These are phyloP conservation scores for Prunella vulgaris DNA, from an alignment of 257 asterid species.

Conservation along the genomic window DNA sequence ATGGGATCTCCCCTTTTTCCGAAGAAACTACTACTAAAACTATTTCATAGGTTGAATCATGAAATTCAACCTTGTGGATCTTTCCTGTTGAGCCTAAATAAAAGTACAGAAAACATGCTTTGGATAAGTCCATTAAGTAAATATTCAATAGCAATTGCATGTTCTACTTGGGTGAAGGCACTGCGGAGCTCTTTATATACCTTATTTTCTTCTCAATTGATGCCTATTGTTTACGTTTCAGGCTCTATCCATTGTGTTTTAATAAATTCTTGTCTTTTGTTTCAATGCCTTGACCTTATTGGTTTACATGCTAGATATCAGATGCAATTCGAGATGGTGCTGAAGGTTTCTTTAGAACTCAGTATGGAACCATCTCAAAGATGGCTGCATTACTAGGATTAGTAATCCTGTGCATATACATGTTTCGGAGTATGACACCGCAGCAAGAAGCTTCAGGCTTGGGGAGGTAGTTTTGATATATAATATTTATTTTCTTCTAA, in stretches of 20 bases:
- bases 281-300: constrained; percentile 30
- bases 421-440: constrained; percentile 82
- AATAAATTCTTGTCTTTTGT: constrained; percentile 6
- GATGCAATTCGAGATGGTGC: constrained; percentile 99
- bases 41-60: not conserved
- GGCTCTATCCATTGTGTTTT: not conserved
- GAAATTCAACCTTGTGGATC: not conserved
- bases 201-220: constrained; percentile 7
- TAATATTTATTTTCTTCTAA: not conserved
- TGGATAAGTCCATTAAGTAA: not conserved
- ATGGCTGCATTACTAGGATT: constrained; percentile 82
- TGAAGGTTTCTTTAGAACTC: constrained; percentile 96
- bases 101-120: not conserved
- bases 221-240: constrained; percentile 6
- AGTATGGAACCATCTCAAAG: constrained; percentile 91
- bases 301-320: constrained; percentile 67
- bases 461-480: constrained; percentile 61
- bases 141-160: constrained; percentile 2
- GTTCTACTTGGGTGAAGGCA: constrained; percentile 7
- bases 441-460: constrained; percentile 90
- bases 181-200: not conserved
- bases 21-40: not conserved
- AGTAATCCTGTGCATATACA: constrained; percentile 69
- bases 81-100: not conserved
- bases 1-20: not conserved